Percentiles rank a stretch among this genome's conserved stretches.
These are phyloP conservation scores for Penicillium palitans DNA, from an alignment of 2,329 filamentous ascomycete species.

Conservation along the genomic window DNA sequence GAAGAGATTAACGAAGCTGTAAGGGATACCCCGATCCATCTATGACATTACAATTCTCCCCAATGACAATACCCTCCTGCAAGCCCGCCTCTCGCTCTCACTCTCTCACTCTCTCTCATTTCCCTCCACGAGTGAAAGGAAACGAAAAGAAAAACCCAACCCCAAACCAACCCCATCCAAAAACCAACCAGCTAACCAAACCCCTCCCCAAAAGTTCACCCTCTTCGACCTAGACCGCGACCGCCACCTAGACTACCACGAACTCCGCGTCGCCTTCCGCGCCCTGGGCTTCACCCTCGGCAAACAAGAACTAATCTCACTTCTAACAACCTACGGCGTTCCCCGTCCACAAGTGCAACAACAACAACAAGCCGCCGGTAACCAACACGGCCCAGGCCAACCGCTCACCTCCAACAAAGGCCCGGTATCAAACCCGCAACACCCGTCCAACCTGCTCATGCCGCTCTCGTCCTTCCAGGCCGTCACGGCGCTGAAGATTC, in stretches of 20 bases:
- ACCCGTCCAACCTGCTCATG: slow-evolving; percentile 67
- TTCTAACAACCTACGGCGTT: slow-evolving; percentile 79
- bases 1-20: slow-evolving; percentile 94
- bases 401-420: slow-evolving; percentile 32
- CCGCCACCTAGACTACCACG: slow-evolving; percentile 92
- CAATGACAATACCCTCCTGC: neutral
- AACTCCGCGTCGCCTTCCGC: slow-evolving; percentile 94
- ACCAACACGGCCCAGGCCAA: slow-evolving; percentile 28
- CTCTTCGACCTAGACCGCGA: slow-evolving; percentile 98
- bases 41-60: neutral
- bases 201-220: slow-evolving; percentile 64
- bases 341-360: slow-evolving; percentile 60
- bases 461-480: slow-evolving; percentile 71
- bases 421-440: slow-evolving; percentile 53
- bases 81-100: neutral
- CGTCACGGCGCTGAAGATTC: slow-evolving; percentile 77
- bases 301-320: slow-evolving; percentile 77
- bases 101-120: neutral
- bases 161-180: neutral
- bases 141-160: neutral
- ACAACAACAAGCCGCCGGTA: slow-evolving; percentile 18
- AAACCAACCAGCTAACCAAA: neutral
- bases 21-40: slow-evolving; percentile 42
- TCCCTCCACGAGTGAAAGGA: neutral
- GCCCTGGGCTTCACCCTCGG: slow-evolving; percentile 90